Conservation (phyloP, 345 rosid species). For the Moringa oleifera region DNA sequence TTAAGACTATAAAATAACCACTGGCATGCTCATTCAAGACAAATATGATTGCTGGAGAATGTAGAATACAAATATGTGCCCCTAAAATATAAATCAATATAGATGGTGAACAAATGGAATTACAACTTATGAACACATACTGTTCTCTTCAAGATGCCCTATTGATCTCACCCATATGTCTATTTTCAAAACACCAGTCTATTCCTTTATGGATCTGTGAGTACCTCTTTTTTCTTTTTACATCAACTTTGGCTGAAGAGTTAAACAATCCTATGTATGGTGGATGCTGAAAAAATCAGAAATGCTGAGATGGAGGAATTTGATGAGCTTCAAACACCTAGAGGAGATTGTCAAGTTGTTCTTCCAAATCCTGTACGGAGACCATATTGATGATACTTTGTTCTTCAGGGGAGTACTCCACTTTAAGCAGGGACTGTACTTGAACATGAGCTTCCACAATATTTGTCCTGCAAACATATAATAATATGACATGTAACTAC, state of each 20-base stretch:
- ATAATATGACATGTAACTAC: not conserved
- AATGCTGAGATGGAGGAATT: not conserved
- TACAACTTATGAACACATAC: too few species aligned
- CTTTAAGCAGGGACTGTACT: conserved; percentile 58
- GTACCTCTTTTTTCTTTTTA: too few species aligned
- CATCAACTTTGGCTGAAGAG: too few species aligned
- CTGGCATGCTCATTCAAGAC: too few species aligned
- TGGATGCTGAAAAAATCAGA: not conserved
- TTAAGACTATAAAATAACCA: too few species aligned
- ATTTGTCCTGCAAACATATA: conserved; percentile 62
- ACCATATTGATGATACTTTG: conserved; percentile 61
- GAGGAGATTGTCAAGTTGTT: conserved; percentile 65
- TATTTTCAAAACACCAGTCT: too few species aligned
- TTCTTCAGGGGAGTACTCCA: conserved; percentile 75
- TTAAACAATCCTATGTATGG: not conserved
- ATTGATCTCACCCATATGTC: too few species aligned
- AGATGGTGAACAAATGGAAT: too few species aligned
- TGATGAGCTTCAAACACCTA: conserved; percentile 20
- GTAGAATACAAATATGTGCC: too few species aligned
- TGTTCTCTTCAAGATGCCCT: too few species aligned
- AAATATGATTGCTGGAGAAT: too few species aligned
- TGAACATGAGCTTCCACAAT: conserved; percentile 92
- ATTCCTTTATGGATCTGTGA: not conserved
- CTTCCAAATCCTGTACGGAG: conserved; percentile 54
- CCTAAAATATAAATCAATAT: too few species aligned